Base-by-base conservation (phyloP, 306 rosid genomes). In the Lupinus albus region DNA sequence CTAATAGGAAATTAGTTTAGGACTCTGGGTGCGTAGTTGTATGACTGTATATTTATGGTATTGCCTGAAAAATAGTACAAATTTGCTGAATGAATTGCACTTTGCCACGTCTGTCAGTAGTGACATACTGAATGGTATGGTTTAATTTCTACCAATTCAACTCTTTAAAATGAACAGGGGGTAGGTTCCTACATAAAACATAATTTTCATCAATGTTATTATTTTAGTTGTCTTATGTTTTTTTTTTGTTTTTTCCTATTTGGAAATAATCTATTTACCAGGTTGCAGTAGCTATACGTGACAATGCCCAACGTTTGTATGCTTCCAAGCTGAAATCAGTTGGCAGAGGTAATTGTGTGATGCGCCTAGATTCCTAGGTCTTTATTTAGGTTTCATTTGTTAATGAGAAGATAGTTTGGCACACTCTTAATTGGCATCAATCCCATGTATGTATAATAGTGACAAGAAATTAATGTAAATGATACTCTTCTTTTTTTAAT, bases 241-340 rank as follows among this genome's bases (percentile, higher is more conserved):
- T 25, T 25, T 25, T 25, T 25, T 25, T 3, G 2, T 25, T 25
- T 25, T 73, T 71, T 51, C 62, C 45, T 8, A n/a, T 13, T 45
- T 67, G 76, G 46, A 42, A 10, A 61, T 69, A 67, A 46, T 35
- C 53, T 66, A 45, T 71, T 61, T 80, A 16, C 64, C 76, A 94
- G 99, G 87, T 90, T 77, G 97, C 88, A 82, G 86, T 94, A 65
- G 97, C 99, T 70, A 73, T 90, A 48, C 96, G 99, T 21, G 97
- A 94, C 75, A 90, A 90, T 86, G 99, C 97, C 25, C 95, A 88
- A 79, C 75, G 91, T 21, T 69, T 94, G 75, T 94, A 82, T 74
- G 84, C 95, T 82, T 80, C 95, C 64, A 87, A 79, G 82, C 84
- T 94, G 71, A 85, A 89, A 25, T 25, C 30, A 25, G 30, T 25